These are phyloP conservation scores for Phytophthora gonapodyides DNA, from an alignment of 352 stramenopile genomes.

Conservation along the genomic window DNA sequence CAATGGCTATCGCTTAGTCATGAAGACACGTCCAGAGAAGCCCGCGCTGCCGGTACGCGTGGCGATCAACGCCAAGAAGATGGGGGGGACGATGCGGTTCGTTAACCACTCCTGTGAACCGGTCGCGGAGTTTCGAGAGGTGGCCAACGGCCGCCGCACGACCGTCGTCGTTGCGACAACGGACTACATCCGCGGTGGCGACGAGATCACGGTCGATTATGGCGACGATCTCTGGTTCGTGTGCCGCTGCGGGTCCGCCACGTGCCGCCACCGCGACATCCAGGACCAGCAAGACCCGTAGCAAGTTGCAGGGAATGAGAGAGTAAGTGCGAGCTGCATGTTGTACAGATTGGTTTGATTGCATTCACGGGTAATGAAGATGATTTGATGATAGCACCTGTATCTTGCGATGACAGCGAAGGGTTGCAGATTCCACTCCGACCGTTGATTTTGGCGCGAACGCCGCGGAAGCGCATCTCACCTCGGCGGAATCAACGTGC, in stretches of 20 bases:
- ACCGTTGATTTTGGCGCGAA: too few species aligned
- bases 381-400: too few species aligned
- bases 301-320: too few species aligned
- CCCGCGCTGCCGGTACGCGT: neutral
- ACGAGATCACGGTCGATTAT: conserved; percentile 4
- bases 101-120: conserved; percentile 6
- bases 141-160: conserved; percentile 3
- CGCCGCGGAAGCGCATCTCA: too few species aligned
- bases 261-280: conserved; percentile 1
- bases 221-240: conserved; percentile 6
- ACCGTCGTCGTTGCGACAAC: neutral
- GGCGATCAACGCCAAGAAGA: neutral
- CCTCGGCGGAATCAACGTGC: too few species aligned
- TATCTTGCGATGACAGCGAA: too few species aligned
- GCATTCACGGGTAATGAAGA: too few species aligned
- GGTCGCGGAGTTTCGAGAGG: neutral
- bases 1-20: conserved; percentile 5
- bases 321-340: too few species aligned
- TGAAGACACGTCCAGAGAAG: neutral
- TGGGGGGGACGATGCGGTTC: neutral
- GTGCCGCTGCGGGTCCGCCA: neutral
- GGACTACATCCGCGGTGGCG: neutral
- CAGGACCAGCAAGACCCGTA: too few species aligned
- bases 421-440: too few species aligned
- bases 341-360: too few species aligned